Conservation (phyloP, 108 stramenopile species). For the Licmophora abbreviata region DNA sequence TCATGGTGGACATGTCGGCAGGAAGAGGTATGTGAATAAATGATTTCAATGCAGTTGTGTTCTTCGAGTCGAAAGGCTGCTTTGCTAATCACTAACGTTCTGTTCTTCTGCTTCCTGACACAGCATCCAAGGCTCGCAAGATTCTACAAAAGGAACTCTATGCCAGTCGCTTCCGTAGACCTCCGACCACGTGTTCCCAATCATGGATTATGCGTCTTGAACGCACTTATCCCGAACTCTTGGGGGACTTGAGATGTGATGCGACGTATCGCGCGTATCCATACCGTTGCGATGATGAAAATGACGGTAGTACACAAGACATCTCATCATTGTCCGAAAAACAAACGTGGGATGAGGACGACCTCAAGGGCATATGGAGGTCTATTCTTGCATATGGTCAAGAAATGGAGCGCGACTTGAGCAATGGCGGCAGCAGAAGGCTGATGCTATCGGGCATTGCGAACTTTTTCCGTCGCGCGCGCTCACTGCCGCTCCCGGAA, state of each 20-base stretch:
- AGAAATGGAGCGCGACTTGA: slow-evolving; percentile 15
- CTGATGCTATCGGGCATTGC: not conserved
- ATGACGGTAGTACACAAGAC: slow-evolving; percentile 1
- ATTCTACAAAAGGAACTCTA: slow-evolving; percentile 1
- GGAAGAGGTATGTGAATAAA: slow-evolving; percentile 16
- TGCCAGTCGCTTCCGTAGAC: not conserved
- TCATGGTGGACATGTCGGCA: slow-evolving; percentile 7
- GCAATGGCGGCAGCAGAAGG: slow-evolving; percentile 4
- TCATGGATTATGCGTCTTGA: slow-evolving; percentile 4
- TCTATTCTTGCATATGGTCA: slow-evolving; percentile 18
- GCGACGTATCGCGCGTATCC: too few species aligned
- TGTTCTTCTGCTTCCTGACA: not conserved
- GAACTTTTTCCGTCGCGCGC: slow-evolving; percentile 14
- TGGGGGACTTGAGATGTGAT: slow-evolving; percentile 11
- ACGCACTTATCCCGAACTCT: not conserved
- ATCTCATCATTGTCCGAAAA: not conserved
- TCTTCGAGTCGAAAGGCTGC: not conserved
- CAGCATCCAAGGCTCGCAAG: not conserved
- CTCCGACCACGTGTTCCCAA: slow-evolving; percentile 1
- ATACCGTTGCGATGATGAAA: too few species aligned
- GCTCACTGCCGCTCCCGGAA: slow-evolving; percentile 17
- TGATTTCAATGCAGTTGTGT: too few species aligned
- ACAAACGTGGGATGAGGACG: slow-evolving; percentile 15
- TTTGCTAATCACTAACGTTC: not conserved
- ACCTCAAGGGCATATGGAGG: slow-evolving; percentile 23